phyloP scores from a whole-genome alignment of 1,284 basidiomycete genomes.

The Naganishia liquefaciens region DNA sequence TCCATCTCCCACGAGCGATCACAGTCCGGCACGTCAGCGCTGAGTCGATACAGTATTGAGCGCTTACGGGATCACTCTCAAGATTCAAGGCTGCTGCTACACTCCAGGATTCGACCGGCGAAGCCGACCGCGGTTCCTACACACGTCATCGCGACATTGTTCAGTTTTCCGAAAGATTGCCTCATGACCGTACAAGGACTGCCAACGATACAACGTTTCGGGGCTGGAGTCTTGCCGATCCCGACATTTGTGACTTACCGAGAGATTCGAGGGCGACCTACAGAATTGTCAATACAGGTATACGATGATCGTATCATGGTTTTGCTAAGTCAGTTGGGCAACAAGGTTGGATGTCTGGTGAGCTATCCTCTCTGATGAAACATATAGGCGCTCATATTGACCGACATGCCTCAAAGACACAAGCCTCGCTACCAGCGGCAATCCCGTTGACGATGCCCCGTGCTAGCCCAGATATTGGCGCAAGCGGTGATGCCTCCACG shows the following conservation, averaged over 20 bases:
- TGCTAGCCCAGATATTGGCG: background rate
- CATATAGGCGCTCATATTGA: too few species aligned
- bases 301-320: constrained; percentile 78
- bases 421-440: constrained; percentile 72
- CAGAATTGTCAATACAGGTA: constrained; percentile 72
- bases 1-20: too few species aligned
- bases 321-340: constrained; percentile 74
- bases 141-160: background rate
- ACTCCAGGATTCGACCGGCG: too few species aligned
- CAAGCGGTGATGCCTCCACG: constrained; percentile 35
- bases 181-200: background rate
- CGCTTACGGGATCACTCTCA: too few species aligned
- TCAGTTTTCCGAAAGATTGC: background rate
- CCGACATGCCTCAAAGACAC: too few species aligned
- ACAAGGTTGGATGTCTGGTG: constrained; percentile 83
- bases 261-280: constrained; percentile 62
- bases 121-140: background rate
- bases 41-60: too few species aligned
- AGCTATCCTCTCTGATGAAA: too few species aligned
- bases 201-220: constrained; percentile 17
- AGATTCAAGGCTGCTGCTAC: too few species aligned
- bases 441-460: constrained; percentile 58
- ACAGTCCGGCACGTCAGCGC: too few species aligned
- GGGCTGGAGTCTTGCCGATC: constrained; percentile 37
- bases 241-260: constrained; percentile 55